phyloP scores from a whole-genome alignment of 1,284 basidiomycete genomes.

The Lignosus rhinocerotis region DNA sequence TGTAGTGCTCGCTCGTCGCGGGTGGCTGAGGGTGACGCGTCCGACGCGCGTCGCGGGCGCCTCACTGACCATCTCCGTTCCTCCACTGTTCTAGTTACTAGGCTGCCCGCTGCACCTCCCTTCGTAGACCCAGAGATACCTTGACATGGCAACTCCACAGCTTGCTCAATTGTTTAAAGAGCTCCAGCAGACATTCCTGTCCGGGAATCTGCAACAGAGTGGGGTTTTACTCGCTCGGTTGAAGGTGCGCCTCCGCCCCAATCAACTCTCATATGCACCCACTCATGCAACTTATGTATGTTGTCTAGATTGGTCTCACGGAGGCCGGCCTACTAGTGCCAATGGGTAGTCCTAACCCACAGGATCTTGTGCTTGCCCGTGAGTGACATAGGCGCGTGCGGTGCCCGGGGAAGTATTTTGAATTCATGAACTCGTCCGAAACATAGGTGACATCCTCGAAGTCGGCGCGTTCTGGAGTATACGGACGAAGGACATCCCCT shows the following conservation, averaged over 20 bases:
- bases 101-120: slow-evolving; percentile 7
- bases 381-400: not conserved
- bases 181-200: slow-evolving; percentile 60
- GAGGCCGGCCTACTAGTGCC: slow-evolving; percentile 77
- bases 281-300: not conserved
- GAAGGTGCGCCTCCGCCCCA: slow-evolving; percentile 51
- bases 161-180: slow-evolving; percentile 64
- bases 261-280: not conserved
- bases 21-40: slow-evolving; percentile 35
- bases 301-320: slow-evolving; percentile 71
- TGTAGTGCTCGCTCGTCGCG: slow-evolving; percentile 10
- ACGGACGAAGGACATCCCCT: slow-evolving; percentile 82
- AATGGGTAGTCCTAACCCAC: slow-evolving; percentile 53
- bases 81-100: slow-evolving; percentile 24
- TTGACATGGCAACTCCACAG: slow-evolving; percentile 50
- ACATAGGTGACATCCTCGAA: slow-evolving; percentile 88
- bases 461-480: slow-evolving; percentile 95
- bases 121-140: slow-evolving; percentile 7
- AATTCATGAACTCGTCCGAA: not conserved
- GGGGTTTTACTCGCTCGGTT: slow-evolving; percentile 65
- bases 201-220: slow-evolving; percentile 66
- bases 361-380: slow-evolving; percentile 71
- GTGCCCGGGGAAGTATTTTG: not conserved
- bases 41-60: slow-evolving; percentile 60
- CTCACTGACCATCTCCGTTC: slow-evolving; percentile 33